These are phyloP conservation scores for Aureobasidium melanogenum DNA, from an alignment of 2,329 filamentous ascomycete species.

Conservation along the genomic window DNA sequence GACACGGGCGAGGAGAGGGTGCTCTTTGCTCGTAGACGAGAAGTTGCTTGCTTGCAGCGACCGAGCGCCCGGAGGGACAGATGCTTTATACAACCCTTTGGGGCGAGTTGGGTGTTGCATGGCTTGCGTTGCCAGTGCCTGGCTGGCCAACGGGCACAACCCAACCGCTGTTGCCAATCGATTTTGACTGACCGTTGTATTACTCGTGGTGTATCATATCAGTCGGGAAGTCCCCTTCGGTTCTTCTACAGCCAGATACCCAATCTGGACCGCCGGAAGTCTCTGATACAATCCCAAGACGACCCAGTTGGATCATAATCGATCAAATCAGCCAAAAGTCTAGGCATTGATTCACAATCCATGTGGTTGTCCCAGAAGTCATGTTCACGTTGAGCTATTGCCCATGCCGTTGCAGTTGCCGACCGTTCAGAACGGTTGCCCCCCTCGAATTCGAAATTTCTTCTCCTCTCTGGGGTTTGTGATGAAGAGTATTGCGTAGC, in stretches of 20 bases:
- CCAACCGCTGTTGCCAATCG: slow-evolving; percentile 9
- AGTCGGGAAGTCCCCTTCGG: neutral
- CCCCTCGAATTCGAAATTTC: slow-evolving; percentile 1
- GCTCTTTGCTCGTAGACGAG: slow-evolving; percentile 7
- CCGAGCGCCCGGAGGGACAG: neutral
- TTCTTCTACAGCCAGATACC: neutral
- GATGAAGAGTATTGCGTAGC: neutral
- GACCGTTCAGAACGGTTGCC: slow-evolving; percentile 6
- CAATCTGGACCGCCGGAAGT: neutral
- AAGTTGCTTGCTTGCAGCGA: neutral
- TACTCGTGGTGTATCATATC: neutral
- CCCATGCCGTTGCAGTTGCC: slow-evolving; percentile 2
- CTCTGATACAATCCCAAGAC: neutral
- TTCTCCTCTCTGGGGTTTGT: neutral
- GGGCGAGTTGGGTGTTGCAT: neutral
- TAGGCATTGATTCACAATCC: neutral
- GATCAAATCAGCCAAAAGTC: neutral
- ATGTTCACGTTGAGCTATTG: slow-evolving; percentile 9
- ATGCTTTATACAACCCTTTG: slow-evolving; percentile 1
- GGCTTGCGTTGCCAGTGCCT: slow-evolving; percentile 4
- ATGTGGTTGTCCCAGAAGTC: neutral
- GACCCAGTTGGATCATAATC: neutral
- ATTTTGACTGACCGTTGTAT: slow-evolving; percentile 4
- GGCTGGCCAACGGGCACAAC: slow-evolving; percentile 9
- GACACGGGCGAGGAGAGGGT: neutral